Evolutionary conservation across 352 stramenopile species (phyloP).

Genomic region (Globisporangium heterothallicum): DNA sequence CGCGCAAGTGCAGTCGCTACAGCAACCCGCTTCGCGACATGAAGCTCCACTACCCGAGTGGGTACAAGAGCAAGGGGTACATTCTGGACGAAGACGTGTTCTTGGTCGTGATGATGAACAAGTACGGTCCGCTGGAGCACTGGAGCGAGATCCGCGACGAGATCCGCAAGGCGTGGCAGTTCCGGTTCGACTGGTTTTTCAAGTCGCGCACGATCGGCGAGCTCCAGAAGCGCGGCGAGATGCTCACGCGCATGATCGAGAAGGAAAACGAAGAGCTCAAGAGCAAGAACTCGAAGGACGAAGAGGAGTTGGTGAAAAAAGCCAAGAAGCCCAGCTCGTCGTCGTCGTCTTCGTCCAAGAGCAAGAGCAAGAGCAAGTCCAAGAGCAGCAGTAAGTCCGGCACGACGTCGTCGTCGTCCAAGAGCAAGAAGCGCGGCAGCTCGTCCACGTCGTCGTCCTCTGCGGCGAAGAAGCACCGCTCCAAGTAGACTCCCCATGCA

Average conservation of each 20-base stretch:
- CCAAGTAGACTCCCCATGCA: slow-evolving; percentile 30
- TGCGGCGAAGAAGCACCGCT: slow-evolving; percentile 62
- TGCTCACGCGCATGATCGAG: slow-evolving; percentile 94
- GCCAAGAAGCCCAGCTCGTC: slow-evolving; percentile 56
- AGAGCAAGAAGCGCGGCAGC: slow-evolving; percentile 63
- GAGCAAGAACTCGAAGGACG: slow-evolving; percentile 63
- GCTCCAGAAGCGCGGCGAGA: slow-evolving; percentile 95
- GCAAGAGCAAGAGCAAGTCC: slow-evolving; percentile 46
- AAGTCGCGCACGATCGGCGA: slow-evolving; percentile 97
- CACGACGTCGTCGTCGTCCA: slow-evolving; percentile 16
- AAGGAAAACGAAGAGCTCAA: slow-evolving; percentile 90
- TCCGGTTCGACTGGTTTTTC: slow-evolving; percentile 99
- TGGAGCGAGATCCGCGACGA: slow-evolving; percentile 97
- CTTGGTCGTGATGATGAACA: slow-evolving; percentile 98
- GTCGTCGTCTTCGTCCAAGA: slow-evolving; percentile 61
- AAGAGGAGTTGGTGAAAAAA: slow-evolving; percentile 77
- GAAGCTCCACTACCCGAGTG: slow-evolving; percentile 82
- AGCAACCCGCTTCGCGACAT: slow-evolving; percentile 89
- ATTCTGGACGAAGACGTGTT: slow-evolving; percentile 98
- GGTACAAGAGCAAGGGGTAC: slow-evolving; percentile 93
- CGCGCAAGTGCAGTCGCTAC: slow-evolving; percentile 94
- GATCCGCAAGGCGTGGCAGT: slow-evolving; percentile 97
- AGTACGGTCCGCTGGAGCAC: slow-evolving; percentile 94
- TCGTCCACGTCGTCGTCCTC: slow-evolving; percentile 39
- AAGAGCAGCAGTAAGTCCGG: slow-evolving; percentile 23